Conservation (phyloP, 495 filamentous ascomycete genomes). For the Penicillium bialowiezense region DNA sequence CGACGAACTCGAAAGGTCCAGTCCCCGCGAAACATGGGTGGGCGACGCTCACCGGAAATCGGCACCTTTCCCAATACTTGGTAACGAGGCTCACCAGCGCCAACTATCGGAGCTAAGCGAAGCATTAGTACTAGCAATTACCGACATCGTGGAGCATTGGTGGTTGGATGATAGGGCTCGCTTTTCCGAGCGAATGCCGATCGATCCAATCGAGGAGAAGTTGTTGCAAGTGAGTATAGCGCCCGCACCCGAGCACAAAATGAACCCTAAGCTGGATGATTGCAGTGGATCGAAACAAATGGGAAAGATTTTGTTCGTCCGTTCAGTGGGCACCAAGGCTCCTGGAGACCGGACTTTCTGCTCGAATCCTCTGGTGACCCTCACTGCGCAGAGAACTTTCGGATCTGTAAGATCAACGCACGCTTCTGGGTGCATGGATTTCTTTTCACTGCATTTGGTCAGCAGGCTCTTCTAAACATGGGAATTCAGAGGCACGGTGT, state of each 20-base stretch:
- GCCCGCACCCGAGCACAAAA: background rate
- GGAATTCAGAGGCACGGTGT: slow-evolving; percentile 7
- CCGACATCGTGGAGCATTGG: slow-evolving; percentile 42
- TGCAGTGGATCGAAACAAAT: slow-evolving; percentile 14
- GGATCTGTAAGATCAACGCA: slow-evolving; percentile 46
- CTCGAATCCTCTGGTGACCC: slow-evolving; percentile 18
- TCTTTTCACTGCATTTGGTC: slow-evolving; percentile 19
- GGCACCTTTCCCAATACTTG: slow-evolving; percentile 19
- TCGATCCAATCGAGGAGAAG: slow-evolving; percentile 33
- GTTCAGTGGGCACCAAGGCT: slow-evolving; percentile 21
- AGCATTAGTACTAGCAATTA: slow-evolving; percentile 30
- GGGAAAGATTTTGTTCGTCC: slow-evolving; percentile 1
- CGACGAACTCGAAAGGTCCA: background rate
- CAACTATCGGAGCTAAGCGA: slow-evolving; percentile 21
- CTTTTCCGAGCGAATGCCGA: slow-evolving; percentile 38
- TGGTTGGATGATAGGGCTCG: slow-evolving; percentile 31
- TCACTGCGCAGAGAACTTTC: slow-evolving; percentile 18
- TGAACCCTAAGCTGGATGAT: background rate
- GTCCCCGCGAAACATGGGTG: slow-evolving; percentile 3
- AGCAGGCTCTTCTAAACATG: slow-evolving; percentile 14
- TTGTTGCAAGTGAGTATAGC: slow-evolving; percentile 15
- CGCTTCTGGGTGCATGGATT: slow-evolving; percentile 42
- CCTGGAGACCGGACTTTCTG: slow-evolving; percentile 46
- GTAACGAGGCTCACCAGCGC: slow-evolving; percentile 7
- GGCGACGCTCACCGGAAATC: background rate